These are phyloP conservation scores for thale cress (Arabidopsis thaliana) DNA, from an alignment of 345 rosid genomes.

Conservation along the genomic window DNA sequence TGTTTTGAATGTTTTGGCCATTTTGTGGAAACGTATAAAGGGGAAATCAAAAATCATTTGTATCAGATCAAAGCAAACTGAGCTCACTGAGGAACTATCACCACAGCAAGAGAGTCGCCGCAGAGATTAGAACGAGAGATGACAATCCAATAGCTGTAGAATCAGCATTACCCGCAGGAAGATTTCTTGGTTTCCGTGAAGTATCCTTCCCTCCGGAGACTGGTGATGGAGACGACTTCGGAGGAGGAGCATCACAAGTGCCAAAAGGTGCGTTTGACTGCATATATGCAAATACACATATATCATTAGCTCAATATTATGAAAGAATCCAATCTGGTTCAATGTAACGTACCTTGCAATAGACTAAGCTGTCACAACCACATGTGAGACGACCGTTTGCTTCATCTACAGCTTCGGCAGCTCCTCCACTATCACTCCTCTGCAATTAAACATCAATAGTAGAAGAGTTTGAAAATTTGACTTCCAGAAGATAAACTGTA, in stretches of 20 bases:
- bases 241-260: constrained; percentile 77
- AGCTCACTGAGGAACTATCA: constrained; percentile 22
- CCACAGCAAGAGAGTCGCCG: constrained; percentile 43
- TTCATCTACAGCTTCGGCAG: constrained; percentile 77
- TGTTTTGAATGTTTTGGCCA: constrained; percentile 10
- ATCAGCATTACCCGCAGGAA: constrained; percentile 43
- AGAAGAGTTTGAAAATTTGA: neutral
- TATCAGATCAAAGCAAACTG: constrained; percentile 23
- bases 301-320: neutral
- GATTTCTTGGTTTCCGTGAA: neutral
- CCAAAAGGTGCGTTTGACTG: constrained; percentile 81
- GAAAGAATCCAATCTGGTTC: neutral
- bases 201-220: constrained; percentile 45
- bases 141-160: constrained; percentile 47
- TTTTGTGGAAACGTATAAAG: constrained; percentile 14
- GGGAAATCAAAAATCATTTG: constrained; percentile 1
- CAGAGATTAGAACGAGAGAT: constrained; percentile 39
- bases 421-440: constrained; percentile 95
- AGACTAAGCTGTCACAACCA: constrained; percentile 77
- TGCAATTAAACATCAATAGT: constrained; percentile 41
- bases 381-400: constrained; percentile 94
- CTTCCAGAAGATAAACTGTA: neutral
- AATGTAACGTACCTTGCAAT: constrained; percentile 68
- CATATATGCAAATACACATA: constrained; percentile 7
- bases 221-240: constrained; percentile 76